Percentiles rank a stretch among this genome's conserved stretches.
Conservation (phyloP, 768 basidiomycete genomes). For the Lyophyllum atratum region DNA sequence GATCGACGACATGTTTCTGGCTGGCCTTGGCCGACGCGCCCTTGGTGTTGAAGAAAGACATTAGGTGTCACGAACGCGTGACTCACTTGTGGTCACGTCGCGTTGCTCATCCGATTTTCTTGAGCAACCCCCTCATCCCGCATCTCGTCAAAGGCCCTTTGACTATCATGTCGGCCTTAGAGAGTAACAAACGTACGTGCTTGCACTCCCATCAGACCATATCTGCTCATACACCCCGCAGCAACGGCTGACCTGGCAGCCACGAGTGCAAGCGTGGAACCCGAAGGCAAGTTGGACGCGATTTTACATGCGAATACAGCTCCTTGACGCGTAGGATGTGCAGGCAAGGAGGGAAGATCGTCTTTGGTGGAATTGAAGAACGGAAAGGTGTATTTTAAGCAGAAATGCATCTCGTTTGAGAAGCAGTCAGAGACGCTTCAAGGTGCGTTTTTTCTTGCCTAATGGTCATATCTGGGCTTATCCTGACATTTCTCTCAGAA, state of each 20-base stretch:
- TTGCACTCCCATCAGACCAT: background rate
- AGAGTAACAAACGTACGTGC: constrained; percentile 36
- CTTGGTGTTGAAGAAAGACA: constrained; percentile 69
- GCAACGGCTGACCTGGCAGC: background rate
- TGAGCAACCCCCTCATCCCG: constrained; percentile 15
- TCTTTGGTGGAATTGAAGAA: constrained; percentile 68
- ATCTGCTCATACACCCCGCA: background rate
- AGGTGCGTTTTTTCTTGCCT: constrained; percentile 45
- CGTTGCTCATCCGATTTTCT: constrained; percentile 29
- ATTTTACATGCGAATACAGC: constrained; percentile 8
- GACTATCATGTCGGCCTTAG: constrained; percentile 38
- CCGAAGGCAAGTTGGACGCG: constrained; percentile 34
- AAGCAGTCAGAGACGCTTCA: constrained; percentile 82
- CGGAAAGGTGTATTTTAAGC: constrained; percentile 74
- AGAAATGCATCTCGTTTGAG: constrained; percentile 73
- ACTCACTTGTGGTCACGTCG: constrained; percentile 41
- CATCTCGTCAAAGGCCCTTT: constrained; percentile 23
- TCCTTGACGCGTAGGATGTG: constrained; percentile 28
- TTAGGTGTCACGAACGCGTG: constrained; percentile 53
- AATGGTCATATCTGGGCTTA: background rate
- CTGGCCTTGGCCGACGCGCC: constrained; percentile 39
- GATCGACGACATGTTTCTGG: constrained; percentile 51
- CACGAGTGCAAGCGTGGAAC: constrained; percentile 6
- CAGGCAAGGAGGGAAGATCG: constrained; percentile 41
- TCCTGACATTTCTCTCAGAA: constrained; percentile 42